Evolutionary conservation across 2,329 filamentous ascomycete genomes (phyloP).

Genomic region (Mycosphaerella sp.): DNA sequence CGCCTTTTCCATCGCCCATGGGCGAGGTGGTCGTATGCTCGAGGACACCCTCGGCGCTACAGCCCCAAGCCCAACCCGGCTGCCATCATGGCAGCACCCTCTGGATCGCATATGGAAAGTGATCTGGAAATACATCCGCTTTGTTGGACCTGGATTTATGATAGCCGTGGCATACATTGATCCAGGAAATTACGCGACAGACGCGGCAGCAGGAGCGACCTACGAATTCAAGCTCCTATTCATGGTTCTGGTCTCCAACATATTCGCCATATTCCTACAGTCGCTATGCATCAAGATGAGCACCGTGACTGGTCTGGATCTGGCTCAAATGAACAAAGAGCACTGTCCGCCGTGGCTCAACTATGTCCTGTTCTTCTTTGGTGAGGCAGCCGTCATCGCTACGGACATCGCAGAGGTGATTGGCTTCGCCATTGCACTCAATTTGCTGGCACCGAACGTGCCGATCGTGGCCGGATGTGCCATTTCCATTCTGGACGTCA

Average conservation of each 20-base stretch:
- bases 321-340: conserved; percentile 45
- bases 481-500: conserved; percentile 61
- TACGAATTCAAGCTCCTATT: conserved; percentile 63
- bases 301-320: conserved; percentile 45
- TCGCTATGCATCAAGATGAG: conserved; percentile 57
- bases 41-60: conserved; percentile 20
- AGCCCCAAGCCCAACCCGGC: conserved; percentile 18
- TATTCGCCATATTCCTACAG: conserved; percentile 66
- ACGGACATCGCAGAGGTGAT: conserved; percentile 61
- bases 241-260: conserved; percentile 61
- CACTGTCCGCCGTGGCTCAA: conserved; percentile 51
- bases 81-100: conserved; percentile 20
- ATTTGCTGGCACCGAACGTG: conserved; percentile 54
- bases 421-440: conserved; percentile 63
- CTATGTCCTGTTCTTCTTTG: conserved; percentile 49
- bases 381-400: conserved; percentile 53
- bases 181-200: conserved; percentile 61
- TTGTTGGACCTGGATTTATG: conserved; percentile 64
- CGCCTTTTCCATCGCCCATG: conserved; percentile 19
- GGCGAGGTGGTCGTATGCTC: conserved; percentile 25
- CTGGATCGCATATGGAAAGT: conserved; percentile 16
- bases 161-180: conserved; percentile 47
- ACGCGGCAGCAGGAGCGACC: conserved; percentile 60
- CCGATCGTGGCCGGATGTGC: conserved; percentile 64
- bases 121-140: conserved; percentile 44